Base-by-base conservation (phyloP, 257 asterid genomes). In the Solanum corneliomulleri region DNA sequence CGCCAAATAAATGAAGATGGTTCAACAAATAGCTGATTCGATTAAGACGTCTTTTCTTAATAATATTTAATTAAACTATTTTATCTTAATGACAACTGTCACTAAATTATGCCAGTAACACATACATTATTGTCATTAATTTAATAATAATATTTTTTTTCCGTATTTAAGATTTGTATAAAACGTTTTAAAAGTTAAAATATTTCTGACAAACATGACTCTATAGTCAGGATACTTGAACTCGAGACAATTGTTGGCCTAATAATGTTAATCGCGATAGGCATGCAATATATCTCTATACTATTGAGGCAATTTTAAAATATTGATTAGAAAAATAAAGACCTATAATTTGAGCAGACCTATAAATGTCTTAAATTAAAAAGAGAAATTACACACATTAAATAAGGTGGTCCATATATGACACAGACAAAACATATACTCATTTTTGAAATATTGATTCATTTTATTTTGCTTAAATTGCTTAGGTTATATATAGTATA, bases 211-310 rank as follows among this genome's bases (percentile, higher is more conserved):
- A 5, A 35, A 35, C 0, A 5, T 35, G 39, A 35, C 0, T 35
- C 0, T 37, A 4, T 35, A 35, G 39, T 35, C 0, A 1, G 39
- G 1, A 37, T 5, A 37, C 0, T 37, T 0, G 7, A 37, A 37
- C 1, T 37, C 0, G 39, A 37, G 0, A 37, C 7, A 0, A 37
- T 37, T 37, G 0, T 37, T 37, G 7, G 39, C 39, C 0, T 37
- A 37, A 37, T 37, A 35, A 1, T 35, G 39, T 37, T 37, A 37
- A 37, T 37, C 7, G 39, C 39, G 0, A 37, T 35, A 5, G 7
- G 39, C 39, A 35, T 35, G 39, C 39, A 35, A 35, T 35, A 35
- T 35, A 35, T 35, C 39, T 5, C 7, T 35, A 35, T 5, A 5
- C 7, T 35, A 35, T 35, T 35, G 39, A 35, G 39, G 39, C n/a